These are phyloP conservation scores for Rhynchosporium graminicola DNA, from an alignment of 2,329 filamentous ascomycete genomes.

Conservation along the genomic window DNA sequence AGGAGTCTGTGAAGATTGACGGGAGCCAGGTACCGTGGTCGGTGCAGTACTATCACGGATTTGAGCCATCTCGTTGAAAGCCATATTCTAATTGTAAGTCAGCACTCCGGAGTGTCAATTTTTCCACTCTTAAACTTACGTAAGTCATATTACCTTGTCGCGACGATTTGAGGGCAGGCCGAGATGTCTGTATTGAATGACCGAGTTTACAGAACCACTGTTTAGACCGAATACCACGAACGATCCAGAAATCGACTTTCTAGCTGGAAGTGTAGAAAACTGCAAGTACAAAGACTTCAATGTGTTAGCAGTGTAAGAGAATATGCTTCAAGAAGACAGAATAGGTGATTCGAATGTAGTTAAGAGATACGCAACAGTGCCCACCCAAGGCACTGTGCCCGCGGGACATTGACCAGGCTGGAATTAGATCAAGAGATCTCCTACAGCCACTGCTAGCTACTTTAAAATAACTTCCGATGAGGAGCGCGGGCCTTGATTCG, in stretches of 20 bases:
- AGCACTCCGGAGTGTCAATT: not conserved
- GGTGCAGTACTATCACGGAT: not conserved
- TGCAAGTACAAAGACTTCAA: not conserved
- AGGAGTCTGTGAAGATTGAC: not conserved
- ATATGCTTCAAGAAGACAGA: not conserved
- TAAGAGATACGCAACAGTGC: not conserved
- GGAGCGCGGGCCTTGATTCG: too few relatives aligned
- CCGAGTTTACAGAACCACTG: not conserved
- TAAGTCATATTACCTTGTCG: not conserved
- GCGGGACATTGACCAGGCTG: not conserved
- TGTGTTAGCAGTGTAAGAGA: not conserved
- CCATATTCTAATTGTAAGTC: slow-evolving; percentile 1
- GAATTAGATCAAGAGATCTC: too few relatives aligned
- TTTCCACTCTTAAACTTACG: not conserved
- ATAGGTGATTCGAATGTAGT: not conserved
- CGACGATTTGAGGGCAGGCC: not conserved
- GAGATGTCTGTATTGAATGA: not conserved
- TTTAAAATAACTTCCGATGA: not conserved
- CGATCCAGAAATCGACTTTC: not conserved
- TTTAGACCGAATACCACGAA: not conserved
- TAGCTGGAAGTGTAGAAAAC: not conserved
- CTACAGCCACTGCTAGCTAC: too few relatives aligned
- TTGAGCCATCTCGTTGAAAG: not conserved
- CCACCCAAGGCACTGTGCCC: not conserved
- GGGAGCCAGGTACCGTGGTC: not conserved